These are phyloP conservation scores for Mycena sanguinolenta DNA, from an alignment of 768 basidiomycete genomes.

Conservation along the genomic window DNA sequence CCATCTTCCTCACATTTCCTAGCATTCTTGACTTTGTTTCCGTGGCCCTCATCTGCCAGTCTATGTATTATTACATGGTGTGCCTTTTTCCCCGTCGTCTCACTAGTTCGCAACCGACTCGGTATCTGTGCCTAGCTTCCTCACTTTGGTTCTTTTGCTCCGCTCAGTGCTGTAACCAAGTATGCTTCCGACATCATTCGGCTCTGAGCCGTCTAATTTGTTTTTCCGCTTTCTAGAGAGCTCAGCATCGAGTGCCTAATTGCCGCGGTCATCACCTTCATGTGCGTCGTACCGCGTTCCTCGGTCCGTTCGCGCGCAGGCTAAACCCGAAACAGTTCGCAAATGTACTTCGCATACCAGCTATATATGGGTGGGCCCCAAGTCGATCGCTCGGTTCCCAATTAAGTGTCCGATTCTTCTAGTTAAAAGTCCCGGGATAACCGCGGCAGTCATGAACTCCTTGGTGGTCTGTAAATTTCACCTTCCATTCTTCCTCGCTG, in stretches of 20 bases:
- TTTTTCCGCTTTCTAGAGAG: slow-evolving; percentile 42
- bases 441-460: slow-evolving; percentile 43
- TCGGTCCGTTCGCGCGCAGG: not conserved
- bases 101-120: not conserved
- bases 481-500: not conserved
- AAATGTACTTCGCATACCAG: slow-evolving; percentile 59
- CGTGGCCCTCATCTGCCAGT: slow-evolving; percentile 54
- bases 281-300: slow-evolving; percentile 42
- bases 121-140: slow-evolving; percentile 51
- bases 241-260: slow-evolving; percentile 58
- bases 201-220: not conserved
- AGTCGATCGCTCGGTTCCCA: not conserved
- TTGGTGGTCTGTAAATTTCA: not conserved
- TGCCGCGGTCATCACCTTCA: slow-evolving; percentile 58
- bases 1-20: not conserved
- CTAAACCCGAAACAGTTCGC: slow-evolving; percentile 48
- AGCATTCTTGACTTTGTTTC: slow-evolving; percentile 54
- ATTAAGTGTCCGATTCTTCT: not conserved
- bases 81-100: not conserved
- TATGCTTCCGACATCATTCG: slow-evolving; percentile 35
- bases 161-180: slow-evolving; percentile 55
- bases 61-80: slow-evolving; percentile 59
- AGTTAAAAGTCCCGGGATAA: slow-evolving; percentile 46
- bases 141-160: slow-evolving; percentile 55
- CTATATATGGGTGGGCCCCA: slow-evolving; percentile 49